These are phyloP conservation scores for Fusarium sp. DNA, from an alignment of 2,329 filamentous ascomycete genomes.

Conservation along the genomic window DNA sequence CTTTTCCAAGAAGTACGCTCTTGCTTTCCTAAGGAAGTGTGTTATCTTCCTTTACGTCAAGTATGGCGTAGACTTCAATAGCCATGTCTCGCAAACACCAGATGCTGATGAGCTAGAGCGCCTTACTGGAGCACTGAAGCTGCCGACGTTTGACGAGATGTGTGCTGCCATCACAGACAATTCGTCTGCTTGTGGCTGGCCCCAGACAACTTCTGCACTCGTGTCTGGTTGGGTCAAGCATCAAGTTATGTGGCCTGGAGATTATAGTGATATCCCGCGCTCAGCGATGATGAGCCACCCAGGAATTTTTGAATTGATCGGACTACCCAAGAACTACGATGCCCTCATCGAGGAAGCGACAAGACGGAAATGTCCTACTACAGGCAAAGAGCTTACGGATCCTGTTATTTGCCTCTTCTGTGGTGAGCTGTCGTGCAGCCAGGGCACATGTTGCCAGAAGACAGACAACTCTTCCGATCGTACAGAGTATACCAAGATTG, in stretches of 20 bases:
- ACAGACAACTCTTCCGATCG: slow-evolving; percentile 64
- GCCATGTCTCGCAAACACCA: slow-evolving; percentile 72
- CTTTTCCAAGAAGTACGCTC: slow-evolving; percentile 84
- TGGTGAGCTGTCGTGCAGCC: slow-evolving; percentile 95
- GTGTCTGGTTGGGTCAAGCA: slow-evolving; percentile 82
- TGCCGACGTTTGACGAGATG: slow-evolving; percentile 86
- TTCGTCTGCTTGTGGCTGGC: slow-evolving; percentile 64
- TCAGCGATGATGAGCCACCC: slow-evolving; percentile 80
- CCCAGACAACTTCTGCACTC: slow-evolving; percentile 61
- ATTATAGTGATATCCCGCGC: slow-evolving; percentile 50
- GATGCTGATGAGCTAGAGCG: slow-evolving; percentile 86
- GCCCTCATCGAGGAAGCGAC: slow-evolving; percentile 93
- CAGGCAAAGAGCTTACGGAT: slow-evolving; percentile 91
- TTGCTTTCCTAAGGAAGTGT: slow-evolving; percentile 90
- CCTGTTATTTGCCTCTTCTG: slow-evolving; percentile 95
- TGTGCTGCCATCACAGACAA: slow-evolving; percentile 71
- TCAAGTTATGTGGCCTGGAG: slow-evolving; percentile 61
- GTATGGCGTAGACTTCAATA: slow-evolving; percentile 89
- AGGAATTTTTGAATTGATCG: slow-evolving; percentile 93
- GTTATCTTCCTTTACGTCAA: slow-evolving; percentile 88
- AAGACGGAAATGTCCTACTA: slow-evolving; percentile 85
- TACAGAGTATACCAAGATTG: slow-evolving; percentile 68
- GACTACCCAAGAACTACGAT: slow-evolving; percentile 92
- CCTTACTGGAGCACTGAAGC: slow-evolving; percentile 79
- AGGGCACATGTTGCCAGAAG: slow-evolving; percentile 90